These are phyloP conservation scores for Ophiocordyceps robertsii DNA, from an alignment of 2,329 filamentous ascomycete species.

Conservation along the genomic window DNA sequence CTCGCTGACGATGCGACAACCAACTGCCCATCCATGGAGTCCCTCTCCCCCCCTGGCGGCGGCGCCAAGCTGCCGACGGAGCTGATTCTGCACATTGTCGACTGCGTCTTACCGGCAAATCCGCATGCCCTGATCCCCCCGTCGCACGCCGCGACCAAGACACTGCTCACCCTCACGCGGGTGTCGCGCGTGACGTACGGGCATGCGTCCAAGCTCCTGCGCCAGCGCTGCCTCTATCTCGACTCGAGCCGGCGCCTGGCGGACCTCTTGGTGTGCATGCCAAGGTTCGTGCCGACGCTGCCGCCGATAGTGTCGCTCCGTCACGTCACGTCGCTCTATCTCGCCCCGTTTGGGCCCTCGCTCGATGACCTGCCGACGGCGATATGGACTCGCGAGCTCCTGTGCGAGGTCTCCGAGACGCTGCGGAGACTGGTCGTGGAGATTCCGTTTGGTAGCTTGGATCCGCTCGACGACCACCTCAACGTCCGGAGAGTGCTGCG, in stretches of 20 bases:
- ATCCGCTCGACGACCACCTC: slow-evolving; percentile 27
- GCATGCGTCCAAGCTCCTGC: slow-evolving; percentile 27
- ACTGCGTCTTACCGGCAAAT: slow-evolving; percentile 19
- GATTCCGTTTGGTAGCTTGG: slow-evolving; percentile 31
- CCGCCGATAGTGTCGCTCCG: slow-evolving; percentile 15
- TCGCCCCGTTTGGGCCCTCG: slow-evolving; percentile 21
- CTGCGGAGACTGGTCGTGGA: slow-evolving; percentile 32
- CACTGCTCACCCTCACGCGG: slow-evolving; percentile 28
- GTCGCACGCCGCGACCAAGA: slow-evolving; percentile 25
- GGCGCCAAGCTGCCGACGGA: slow-evolving; percentile 16
- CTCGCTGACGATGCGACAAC: slow-evolving; percentile 2
- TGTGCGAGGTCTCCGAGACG: slow-evolving; percentile 23
- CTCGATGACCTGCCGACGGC: slow-evolving; percentile 27
- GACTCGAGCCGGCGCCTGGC: slow-evolving; percentile 22
- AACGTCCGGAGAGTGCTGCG: slow-evolving; percentile 24
- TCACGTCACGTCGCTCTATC: slow-evolving; percentile 25
- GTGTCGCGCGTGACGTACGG: slow-evolving; percentile 28
- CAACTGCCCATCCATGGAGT: slow-evolving; percentile 4
- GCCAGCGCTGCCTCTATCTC: slow-evolving; percentile 30
- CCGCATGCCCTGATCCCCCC: slow-evolving; percentile 18
- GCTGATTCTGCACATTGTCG: slow-evolving; percentile 21
- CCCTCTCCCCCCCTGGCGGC: not conserved
- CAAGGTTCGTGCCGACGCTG: slow-evolving; percentile 15
- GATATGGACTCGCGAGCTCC: slow-evolving; percentile 25
- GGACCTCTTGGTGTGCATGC: slow-evolving; percentile 19